These are phyloP conservation scores for Moesziomyces aphidis DNA, from an alignment of 1,284 basidiomycete genomes.

Conservation along the genomic window DNA sequence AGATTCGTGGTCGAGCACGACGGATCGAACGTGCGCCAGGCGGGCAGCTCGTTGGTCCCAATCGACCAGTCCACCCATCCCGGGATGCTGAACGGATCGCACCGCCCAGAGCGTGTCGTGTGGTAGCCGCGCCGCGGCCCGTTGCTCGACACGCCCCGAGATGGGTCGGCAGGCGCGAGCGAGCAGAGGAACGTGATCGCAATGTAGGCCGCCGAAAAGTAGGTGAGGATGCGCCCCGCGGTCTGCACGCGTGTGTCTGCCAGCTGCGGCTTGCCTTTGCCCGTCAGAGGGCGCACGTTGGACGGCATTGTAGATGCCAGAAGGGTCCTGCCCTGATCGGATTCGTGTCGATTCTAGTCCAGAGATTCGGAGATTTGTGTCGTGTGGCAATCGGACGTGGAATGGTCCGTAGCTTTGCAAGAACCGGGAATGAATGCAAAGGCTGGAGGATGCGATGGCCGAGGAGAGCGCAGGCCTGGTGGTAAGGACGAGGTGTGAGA, in stretches of 20 bases:
- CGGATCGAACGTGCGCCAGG: constrained; percentile 54
- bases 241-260: constrained; percentile 17
- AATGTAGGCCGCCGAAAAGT: constrained; percentile 36
- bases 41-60: constrained; percentile 39
- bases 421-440: too few species aligned
- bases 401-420: too few species aligned
- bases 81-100: constrained; percentile 53
- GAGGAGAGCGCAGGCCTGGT: too few species aligned
- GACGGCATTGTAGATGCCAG: constrained; percentile 27
- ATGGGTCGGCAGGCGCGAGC: constrained; percentile 10
- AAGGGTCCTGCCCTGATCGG: neutral
- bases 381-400: neutral
- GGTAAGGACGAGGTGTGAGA: too few species aligned
- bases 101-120: constrained; percentile 19
- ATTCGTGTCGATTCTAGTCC: too few species aligned
- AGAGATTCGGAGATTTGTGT: neutral
- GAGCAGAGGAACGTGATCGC: constrained; percentile 35
- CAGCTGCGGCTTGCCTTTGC: constrained; percentile 17
- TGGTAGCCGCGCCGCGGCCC: constrained; percentile 18
- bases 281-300: constrained; percentile 45
- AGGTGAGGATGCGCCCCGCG: constrained; percentile 23
- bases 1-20: constrained; percentile 44
- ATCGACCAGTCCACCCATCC: constrained; percentile 54
- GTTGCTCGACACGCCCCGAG: neutral
- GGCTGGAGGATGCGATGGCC: too few species aligned